phyloP scores from a whole-genome alignment of 768 basidiomycete species.

The Mycena leptocephala region DNA sequence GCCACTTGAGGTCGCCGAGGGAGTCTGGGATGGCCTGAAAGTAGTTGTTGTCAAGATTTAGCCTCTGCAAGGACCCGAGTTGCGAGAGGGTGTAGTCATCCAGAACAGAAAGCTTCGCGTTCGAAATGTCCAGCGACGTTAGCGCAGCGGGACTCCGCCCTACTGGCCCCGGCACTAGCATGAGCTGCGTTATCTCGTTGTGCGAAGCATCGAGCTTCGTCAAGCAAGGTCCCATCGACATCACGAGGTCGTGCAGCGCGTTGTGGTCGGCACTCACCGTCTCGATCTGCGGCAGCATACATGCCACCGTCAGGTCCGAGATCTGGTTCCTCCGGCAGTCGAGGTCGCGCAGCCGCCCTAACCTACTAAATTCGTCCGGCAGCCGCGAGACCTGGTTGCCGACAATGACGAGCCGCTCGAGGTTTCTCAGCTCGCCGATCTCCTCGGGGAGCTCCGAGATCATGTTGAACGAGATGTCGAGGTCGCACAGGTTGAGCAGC shows the following conservation, averaged over 20 bases:
- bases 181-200: conserved; percentile 93
- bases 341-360: conserved; percentile 76
- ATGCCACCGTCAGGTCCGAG: conserved; percentile 79
- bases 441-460: conserved; percentile 87
- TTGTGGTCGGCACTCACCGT: conserved; percentile 88
- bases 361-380: conserved; percentile 70
- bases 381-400: conserved; percentile 87
- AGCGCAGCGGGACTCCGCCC: conserved; percentile 68
- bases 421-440: conserved; percentile 76
- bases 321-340: conserved; percentile 93
- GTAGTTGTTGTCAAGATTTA: conserved; percentile 90
- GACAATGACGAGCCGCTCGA: conserved; percentile 86
- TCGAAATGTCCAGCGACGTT: conserved; percentile 87
- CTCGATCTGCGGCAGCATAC: conserved; percentile 79
- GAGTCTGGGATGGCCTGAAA: conserved; percentile 88
- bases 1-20: conserved; percentile 79
- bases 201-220: conserved; percentile 82
- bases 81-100: conserved; percentile 83
- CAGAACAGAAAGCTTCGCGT: conserved; percentile 89
- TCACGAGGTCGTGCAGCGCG: conserved; percentile 82
- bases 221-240: conserved; percentile 80
- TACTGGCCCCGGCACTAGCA: conserved; percentile 68
- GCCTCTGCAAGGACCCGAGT: conserved; percentile 77
- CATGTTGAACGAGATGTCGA: conserved; percentile 96
- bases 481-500: conserved; percentile 81